Evolutionary conservation across 768 basidiomycete species (phyloP), one percentile per base, ranked within the genome.

Genomic region (Tricholoma hemisulphureum): DNA sequence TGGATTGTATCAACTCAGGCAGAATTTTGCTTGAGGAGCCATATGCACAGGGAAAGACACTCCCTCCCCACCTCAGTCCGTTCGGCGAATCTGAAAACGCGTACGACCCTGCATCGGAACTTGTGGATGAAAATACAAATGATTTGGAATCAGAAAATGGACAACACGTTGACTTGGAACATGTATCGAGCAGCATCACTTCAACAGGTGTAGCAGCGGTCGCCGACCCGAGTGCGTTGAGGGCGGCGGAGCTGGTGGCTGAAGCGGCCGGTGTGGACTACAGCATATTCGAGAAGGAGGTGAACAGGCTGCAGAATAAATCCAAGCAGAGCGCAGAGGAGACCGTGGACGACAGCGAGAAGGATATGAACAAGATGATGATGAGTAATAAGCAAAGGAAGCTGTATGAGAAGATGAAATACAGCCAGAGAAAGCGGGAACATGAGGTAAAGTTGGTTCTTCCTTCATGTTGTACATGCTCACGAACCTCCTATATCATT

Each of bases 291-390:
- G 88, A 90, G 71, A 86, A 86, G 63, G 83, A 87, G 66, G 81
- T 93, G 51, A 81, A 78, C 63, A 87, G 87, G 68, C 79, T 81
- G 31, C 75, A 71, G 58, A 85, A 80, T 63, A 75, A 70, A 50
- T 62, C 58, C 32, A 74, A 77, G 62, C 67, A 60, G 43, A 55
- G 63, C 35, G 28, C 63, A 1, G 64, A 59, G 54, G 68, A 63
- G 10, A 75, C 71, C 61, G 69, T 63, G 48, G 71, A 73, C 63
- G 76, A 76, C 61, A 72, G 74, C 34, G 92, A 94, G 69, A 80
- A 85, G 65, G 90, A 95, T 69, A 92, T 96, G 89, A 89, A 91
- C 74, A 96, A 95, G 82, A 96, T 98, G 87, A 82, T 98, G 85
- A 88, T 97, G 87, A 96, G 92, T 77, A 94, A 93, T 73, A 93